Evolutionary conservation across 2,329 filamentous ascomycete species (phyloP).

Genomic region (Ilyonectria destructans): DNA sequence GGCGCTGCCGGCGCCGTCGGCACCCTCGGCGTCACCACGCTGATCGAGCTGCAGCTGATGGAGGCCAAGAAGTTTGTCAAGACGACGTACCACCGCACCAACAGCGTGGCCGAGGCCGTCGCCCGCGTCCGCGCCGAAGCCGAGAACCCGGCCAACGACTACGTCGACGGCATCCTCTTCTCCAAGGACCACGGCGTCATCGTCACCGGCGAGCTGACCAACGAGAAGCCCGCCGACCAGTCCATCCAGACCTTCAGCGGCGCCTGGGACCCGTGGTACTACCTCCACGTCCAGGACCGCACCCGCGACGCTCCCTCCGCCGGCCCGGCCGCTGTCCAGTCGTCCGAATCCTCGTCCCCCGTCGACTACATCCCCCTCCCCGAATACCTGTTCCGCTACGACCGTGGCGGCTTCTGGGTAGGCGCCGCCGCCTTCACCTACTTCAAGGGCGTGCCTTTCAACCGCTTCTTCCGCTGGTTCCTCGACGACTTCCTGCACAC

Average conservation of each 20-base stretch:
- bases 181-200: constrained; percentile 67
- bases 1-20: constrained; percentile 74
- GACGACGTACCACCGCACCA: constrained; percentile 67
- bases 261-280: constrained; percentile 76
- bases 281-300: constrained; percentile 69
- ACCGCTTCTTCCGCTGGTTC: constrained; percentile 69
- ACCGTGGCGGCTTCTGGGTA: constrained; percentile 78
- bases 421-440: constrained; percentile 73
- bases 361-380: constrained; percentile 49
- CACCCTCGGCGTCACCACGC: constrained; percentile 73
- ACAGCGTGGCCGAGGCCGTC: constrained; percentile 61
- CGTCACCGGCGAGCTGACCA: constrained; percentile 65
- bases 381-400: constrained; percentile 75
- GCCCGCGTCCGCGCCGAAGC: constrained; percentile 53
- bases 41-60: constrained; percentile 72
- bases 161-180: constrained; percentile 74
- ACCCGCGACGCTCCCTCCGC: constrained; percentile 3
- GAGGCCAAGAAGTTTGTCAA: constrained; percentile 70
- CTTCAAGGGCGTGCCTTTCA: constrained; percentile 66
- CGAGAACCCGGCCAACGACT: constrained; percentile 58
- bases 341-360: not conserved
- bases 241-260: constrained; percentile 63
- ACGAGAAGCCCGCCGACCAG: constrained; percentile 21
- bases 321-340: too few relatives aligned
- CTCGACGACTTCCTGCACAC: constrained; percentile 76